These are phyloP conservation scores for Rubia tinctorum DNA, from an alignment of 305 asterid genomes.

Conservation along the genomic window DNA sequence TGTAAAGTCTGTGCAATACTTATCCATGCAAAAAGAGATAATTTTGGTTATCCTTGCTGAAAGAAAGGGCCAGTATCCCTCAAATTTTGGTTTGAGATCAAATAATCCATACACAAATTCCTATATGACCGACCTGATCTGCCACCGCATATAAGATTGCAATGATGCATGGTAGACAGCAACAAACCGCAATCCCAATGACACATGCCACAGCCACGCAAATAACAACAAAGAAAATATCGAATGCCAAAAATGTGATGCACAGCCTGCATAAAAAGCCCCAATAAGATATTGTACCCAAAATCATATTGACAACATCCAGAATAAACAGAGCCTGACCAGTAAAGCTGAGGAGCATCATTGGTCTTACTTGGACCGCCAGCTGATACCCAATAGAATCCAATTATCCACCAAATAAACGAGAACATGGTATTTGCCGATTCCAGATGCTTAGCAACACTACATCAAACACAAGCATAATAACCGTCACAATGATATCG, in stretches of 20 bases:
- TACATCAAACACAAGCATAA: slow-evolving; percentile 30
- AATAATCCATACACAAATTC: background rate
- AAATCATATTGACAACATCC: slow-evolving; percentile 1
- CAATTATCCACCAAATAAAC: slow-evolving; percentile 97
- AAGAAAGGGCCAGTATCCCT: background rate
- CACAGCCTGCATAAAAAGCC: slow-evolving; percentile 69
- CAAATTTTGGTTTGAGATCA: background rate
- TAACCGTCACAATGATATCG: background rate
- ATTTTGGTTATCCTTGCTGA: background rate
- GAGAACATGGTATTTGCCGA: slow-evolving; percentile 96
- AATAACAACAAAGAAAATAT: slow-evolving; percentile 92
- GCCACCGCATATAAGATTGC: slow-evolving; percentile 95
- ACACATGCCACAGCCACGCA: slow-evolving; percentile 93
- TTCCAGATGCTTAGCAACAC: slow-evolving; percentile 78
- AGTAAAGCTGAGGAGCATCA: slow-evolving; percentile 87
- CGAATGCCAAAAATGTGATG: slow-evolving; percentile 94
- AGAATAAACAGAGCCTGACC: slow-evolving; percentile 43
- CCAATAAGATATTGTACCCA: background rate
- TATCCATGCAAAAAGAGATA: background rate
- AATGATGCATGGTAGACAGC: slow-evolving; percentile 96
- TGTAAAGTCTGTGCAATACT: background rate
- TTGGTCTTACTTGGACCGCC: slow-evolving; percentile 59
- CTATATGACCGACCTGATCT: slow-evolving; percentile 63
- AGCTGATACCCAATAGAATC: slow-evolving; percentile 94
- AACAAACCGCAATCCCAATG: slow-evolving; percentile 96